A percentile compares a stretch with the other conserved stretches of the same genome.
Evolutionary conservation across 768 basidiomycete species (phyloP).

Genomic region (Pluteus cervinus): DNA sequence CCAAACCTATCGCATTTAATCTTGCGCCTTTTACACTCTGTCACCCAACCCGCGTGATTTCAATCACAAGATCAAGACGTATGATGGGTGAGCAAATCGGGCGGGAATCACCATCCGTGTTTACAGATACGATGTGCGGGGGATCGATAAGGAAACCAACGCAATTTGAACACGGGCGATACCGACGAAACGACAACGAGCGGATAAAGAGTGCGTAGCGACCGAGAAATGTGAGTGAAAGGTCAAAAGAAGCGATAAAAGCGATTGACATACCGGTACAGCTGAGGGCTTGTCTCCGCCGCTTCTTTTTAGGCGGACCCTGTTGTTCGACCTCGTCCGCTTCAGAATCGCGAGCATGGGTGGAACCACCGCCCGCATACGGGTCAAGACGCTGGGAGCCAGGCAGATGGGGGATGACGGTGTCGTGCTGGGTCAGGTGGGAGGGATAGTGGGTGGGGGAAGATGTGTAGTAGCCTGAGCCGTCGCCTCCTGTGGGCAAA

Average conservation of each 20-base stretch:
- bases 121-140: no score
- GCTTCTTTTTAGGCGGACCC: slow-evolving; percentile 75
- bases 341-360: slow-evolving; percentile 46
- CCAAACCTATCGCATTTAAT: slow-evolving; percentile 82
- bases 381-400: neutral
- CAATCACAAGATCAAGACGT: slow-evolving; percentile 22
- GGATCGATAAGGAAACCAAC: slow-evolving; percentile 16
- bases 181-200: slow-evolving; percentile 15
- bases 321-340: slow-evolving; percentile 47
- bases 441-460: slow-evolving; percentile 19
- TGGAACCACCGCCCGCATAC: neutral
- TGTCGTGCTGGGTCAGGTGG: slow-evolving; percentile 18
- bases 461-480: slow-evolving; percentile 14
- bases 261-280: slow-evolving; percentile 61
- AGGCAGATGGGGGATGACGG: slow-evolving; percentile 1
- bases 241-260: neutral
- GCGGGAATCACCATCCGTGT: slow-evolving; percentile 14
- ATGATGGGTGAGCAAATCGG: slow-evolving; percentile 13
- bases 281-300: slow-evolving; percentile 75
- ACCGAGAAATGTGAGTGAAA: neutral
- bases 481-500: slow-evolving; percentile 11
- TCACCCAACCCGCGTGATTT: slow-evolving; percentile 18
- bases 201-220: slow-evolving; percentile 16
- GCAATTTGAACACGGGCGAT: slow-evolving; percentile 10
- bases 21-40: slow-evolving; percentile 84